A percentile compares a stretch with the other conserved stretches of the same genome.
Conservation (phyloP, 2,329 filamentous ascomycete genomes). For the Stagonosporopsis vannaccii region DNA sequence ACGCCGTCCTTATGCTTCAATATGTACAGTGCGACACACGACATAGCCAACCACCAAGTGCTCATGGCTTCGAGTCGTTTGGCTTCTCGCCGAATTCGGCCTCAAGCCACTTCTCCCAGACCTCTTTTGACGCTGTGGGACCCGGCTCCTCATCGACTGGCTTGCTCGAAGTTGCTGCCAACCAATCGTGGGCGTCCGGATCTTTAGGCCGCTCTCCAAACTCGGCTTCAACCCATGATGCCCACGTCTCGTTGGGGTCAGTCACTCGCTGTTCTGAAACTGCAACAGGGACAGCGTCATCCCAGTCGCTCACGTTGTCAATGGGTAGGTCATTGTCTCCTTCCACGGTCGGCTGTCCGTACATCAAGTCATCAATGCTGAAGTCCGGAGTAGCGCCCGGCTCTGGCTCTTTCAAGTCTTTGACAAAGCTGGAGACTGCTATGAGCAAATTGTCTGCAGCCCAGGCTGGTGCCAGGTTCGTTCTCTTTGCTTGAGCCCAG, state of each 20-base stretch:
- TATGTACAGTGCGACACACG: conserved; percentile 1
- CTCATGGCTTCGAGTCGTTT: conserved; percentile 1
- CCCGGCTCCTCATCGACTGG: neutral
- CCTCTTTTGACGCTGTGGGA: conserved; percentile 4
- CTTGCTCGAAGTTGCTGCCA: conserved; percentile 6
- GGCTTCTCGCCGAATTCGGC: conserved; percentile 14
- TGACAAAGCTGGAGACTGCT: conserved; percentile 36
- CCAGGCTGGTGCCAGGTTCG: conserved; percentile 35
- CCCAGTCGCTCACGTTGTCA: conserved; percentile 16
- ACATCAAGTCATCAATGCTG: conserved; percentile 14
- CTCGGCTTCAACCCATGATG: conserved; percentile 39
- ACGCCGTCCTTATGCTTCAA: conserved; percentile 20
- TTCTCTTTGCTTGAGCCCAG: conserved; percentile 23
- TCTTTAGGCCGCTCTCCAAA: conserved; percentile 34
- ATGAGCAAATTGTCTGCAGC: conserved; percentile 46
- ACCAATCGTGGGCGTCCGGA: conserved; percentile 24
- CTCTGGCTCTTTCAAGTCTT: conserved; percentile 17
- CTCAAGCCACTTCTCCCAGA: conserved; percentile 14
- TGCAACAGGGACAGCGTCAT: conserved; percentile 1
- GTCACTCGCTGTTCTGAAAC: conserved; percentile 5
- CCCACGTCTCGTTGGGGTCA: conserved; percentile 32
- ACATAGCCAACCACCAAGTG: neutral
- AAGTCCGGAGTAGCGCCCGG: neutral
- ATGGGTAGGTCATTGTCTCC: conserved; percentile 3
- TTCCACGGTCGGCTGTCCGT: conserved; percentile 5